Evolutionary conservation across 2,329 filamentous ascomycete genomes (phyloP), one percentile per base, ranked within the genome.

Genomic region (Claviceps humidiphila): DNA sequence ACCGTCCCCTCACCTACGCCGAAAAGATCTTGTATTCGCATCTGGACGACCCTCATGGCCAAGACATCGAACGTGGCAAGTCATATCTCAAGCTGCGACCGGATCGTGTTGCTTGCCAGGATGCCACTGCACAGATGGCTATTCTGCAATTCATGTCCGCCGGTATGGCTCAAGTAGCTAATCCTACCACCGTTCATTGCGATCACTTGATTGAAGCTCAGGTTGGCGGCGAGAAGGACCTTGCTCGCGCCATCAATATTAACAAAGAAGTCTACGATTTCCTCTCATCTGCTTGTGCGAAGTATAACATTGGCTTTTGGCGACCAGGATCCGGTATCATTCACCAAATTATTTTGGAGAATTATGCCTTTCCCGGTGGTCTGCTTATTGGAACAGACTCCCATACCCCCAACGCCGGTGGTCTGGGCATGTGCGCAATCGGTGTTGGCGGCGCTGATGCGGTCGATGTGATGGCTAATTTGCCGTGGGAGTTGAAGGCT

Each of bases 271-370:
- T 98, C 62, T 98, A 97, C 75, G 87, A 97, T 74, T 98, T 98
- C 80, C 76, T 98, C 67, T 81, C 89, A 56, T 84, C 84, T 58
- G 87, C 91, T 59, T 97, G 91, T 71, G 90, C 90, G 67, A 98
- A 97, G 79, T 98, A 97, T 80, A 91, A 97, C 80, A 97, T 97
- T 71, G 93, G 93, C 77, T 97, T 97, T 85, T 98, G 93, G 93
- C 89, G 82, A 72, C 93, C 93, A 59, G 93, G 93, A 63, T 96
- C 91, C 68, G 93, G 93, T 80, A 98, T 97, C 70, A 98, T 98
- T 64, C 93, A 98, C 77, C 93, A 97, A 78, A 97, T 97, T 67
- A 74, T 97, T 58, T 82, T 97, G 54, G 93, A 98, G 77, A 97
- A 97, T 80, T 97, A 97, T 71, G 90, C 90, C 70, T 97, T 97